A percentile compares a stretch with the other conserved stretches of the same genome.
Conservation (phyloP, 306 rosid genomes). For the Fagus crenata region DNA sequence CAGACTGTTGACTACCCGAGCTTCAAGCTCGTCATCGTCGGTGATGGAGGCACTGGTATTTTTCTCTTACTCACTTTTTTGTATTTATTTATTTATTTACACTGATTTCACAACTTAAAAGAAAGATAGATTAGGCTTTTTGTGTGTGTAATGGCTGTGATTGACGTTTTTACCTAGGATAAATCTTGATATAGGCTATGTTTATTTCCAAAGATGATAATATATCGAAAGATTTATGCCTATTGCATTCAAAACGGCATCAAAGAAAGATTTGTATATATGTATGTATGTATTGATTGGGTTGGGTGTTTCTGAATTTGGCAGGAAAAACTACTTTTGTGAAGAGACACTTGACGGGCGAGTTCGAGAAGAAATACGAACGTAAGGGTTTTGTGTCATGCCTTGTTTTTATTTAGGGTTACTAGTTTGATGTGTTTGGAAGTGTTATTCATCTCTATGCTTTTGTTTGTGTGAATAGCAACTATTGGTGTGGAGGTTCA, state of each 20-base stretch:
- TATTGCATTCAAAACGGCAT: too few relatives aligned
- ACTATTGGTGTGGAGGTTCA: constrained; percentile 86
- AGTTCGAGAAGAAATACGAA: constrained; percentile 80
- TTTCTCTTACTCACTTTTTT: background rate
- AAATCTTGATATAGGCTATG: too few relatives aligned
- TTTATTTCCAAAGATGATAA: background rate
- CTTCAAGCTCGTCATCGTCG: constrained; percentile 75
- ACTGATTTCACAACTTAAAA: background rate
- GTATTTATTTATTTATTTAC: background rate
- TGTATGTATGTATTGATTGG: background rate
- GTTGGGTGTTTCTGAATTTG: background rate
- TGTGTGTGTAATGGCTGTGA: background rate
- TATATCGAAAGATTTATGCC: background rate
- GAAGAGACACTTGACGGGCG: constrained; percentile 74
- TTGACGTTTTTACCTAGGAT: too few relatives aligned
- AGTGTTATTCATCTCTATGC: background rate
- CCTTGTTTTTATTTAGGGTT: background rate
- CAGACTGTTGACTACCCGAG: constrained; percentile 61
- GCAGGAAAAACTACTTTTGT: constrained; percentile 81
- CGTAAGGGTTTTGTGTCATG: constrained; percentile 36
- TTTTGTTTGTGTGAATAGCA: constrained; percentile 39
- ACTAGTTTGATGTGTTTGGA: background rate
- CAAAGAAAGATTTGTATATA: background rate
- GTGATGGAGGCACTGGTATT: constrained; percentile 79
- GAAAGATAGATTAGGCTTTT: background rate